Evolutionary conservation across 129 eudicot genomes (phyloP).

Genomic region (Escallonia rubra): DNA sequence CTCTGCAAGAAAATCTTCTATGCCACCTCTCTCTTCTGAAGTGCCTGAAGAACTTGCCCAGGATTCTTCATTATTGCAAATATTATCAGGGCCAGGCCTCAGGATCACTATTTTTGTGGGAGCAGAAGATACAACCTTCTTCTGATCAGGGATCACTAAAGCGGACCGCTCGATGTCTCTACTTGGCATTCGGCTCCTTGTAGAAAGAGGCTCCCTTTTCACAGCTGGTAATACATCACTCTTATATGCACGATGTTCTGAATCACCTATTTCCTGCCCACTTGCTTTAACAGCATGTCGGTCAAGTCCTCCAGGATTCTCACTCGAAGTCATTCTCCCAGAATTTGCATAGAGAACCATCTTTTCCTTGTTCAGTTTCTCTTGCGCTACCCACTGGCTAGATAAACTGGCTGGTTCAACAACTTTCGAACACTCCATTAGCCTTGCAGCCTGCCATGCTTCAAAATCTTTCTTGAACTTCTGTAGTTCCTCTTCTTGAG

Average conservation of each 20-base stretch:
- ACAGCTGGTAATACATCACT: constrained; percentile 22
- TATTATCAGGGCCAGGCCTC: constrained; percentile 70
- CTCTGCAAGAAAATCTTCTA: constrained; percentile 93
- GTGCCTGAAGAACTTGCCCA: constrained; percentile 65
- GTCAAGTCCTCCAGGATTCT: constrained; percentile 27
- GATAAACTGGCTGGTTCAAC: constrained; percentile 46
- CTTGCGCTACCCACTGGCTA: constrained; percentile 72
- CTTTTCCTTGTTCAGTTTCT: constrained; percentile 74
- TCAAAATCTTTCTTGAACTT: constrained; percentile 93
- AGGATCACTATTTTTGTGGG: constrained; percentile 76
- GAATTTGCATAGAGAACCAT: constrained; percentile 53
- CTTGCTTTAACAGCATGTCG: constrained; percentile 17
- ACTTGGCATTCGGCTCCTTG: constrained; percentile 26
- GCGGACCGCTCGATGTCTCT: constrained; percentile 9
- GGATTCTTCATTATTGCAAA: constrained; percentile 46
- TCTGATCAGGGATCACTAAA: constrained; percentile 10
- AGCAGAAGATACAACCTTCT: constrained; percentile 25
- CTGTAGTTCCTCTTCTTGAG: constrained; percentile 95
- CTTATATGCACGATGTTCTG: neutral
- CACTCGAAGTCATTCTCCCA: constrained; percentile 13
- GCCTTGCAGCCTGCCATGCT: constrained; percentile 90
- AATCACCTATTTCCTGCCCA: constrained; percentile 18
- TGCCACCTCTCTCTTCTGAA: constrained; percentile 67
- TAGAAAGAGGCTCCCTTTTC: constrained; percentile 18
- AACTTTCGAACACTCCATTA: constrained; percentile 69